Conservation (phyloP, 192 early-diverging fungal species). For the Radiomyces spectabilis region DNA sequence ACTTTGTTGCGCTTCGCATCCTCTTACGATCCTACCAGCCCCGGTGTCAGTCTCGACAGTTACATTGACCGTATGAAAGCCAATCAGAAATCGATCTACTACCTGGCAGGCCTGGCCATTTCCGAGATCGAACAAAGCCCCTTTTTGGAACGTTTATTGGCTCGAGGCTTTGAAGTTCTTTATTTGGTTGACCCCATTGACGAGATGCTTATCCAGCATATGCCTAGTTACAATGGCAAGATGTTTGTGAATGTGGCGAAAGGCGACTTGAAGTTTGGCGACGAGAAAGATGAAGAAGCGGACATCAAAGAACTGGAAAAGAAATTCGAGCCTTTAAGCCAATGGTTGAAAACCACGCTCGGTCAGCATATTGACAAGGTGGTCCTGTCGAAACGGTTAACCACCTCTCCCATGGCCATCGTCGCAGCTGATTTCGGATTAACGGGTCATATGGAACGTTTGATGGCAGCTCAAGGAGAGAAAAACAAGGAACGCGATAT, state of each 20-base stretch:
- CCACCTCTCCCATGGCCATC: conserved; percentile 71
- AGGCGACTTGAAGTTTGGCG: conserved; percentile 58
- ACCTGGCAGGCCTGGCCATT: conserved; percentile 64
- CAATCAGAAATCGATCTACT: conserved; percentile 87
- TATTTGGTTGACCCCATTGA: conserved; percentile 72
- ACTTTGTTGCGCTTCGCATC: conserved; percentile 78
- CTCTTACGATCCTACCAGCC: conserved; percentile 37
- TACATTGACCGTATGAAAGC: conserved; percentile 88
- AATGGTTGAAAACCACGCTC: conserved; percentile 46
- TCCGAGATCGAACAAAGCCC: conserved; percentile 74
- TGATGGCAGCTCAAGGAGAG: conserved; percentile 49
- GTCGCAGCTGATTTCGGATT: conserved; percentile 51
- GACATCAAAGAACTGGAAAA: conserved; percentile 43
- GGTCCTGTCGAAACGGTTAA: conserved; percentile 66
- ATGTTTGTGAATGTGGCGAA: conserved; percentile 68
- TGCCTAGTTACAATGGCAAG: conserved; percentile 71
- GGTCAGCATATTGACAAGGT: conserved; percentile 48
- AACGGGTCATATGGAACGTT: conserved; percentile 56
- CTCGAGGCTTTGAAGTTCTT: conserved; percentile 85
- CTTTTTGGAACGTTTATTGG: conserved; percentile 85
- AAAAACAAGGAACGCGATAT: conserved; percentile 36
- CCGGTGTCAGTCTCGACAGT: conserved; percentile 54
- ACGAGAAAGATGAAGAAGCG: conserved; percentile 39
- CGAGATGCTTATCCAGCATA: conserved; percentile 67
- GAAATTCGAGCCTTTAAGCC: conserved; percentile 44